Evolutionary conservation across 2,329 filamentous ascomycete species (phyloP).

Genomic region (Penicillium occitanis): DNA sequence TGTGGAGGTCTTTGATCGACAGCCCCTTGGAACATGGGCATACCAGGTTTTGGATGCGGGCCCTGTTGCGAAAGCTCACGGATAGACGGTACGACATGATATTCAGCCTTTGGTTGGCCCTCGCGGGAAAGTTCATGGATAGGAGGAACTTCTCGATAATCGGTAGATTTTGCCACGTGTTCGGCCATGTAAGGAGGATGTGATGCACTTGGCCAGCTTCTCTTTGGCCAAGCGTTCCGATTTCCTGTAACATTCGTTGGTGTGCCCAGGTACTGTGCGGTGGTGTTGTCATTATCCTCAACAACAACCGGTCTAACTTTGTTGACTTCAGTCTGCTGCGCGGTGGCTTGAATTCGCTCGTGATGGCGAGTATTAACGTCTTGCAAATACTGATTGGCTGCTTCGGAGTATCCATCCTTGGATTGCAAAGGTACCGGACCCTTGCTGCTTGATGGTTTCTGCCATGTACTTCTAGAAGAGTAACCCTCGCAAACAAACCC

Average conservation of each 20-base stretch:
- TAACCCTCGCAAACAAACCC: slow-evolving; percentile 92
- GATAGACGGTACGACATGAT: slow-evolving; percentile 43
- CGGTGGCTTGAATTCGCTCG: slow-evolving; percentile 37
- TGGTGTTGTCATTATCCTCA: slow-evolving; percentile 45
- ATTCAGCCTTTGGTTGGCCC: slow-evolving; percentile 40
- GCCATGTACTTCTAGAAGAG: slow-evolving; percentile 73
- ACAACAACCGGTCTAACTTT: slow-evolving; percentile 49
- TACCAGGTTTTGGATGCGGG: slow-evolving; percentile 36
- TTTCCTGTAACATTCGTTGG: slow-evolving; percentile 36
- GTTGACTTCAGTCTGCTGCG: slow-evolving; percentile 44
- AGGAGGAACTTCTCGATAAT: slow-evolving; percentile 42
- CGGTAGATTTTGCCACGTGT: slow-evolving; percentile 37
- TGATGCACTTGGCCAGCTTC: slow-evolving; percentile 37
- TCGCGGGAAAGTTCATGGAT: slow-evolving; percentile 43
- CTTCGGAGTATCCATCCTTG: slow-evolving; percentile 62
- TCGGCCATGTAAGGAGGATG: slow-evolving; percentile 42
- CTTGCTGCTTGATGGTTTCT: slow-evolving; percentile 71
- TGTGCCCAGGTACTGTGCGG: slow-evolving; percentile 43
- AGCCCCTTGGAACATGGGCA: slow-evolving; percentile 38
- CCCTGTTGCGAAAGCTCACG: slow-evolving; percentile 42
- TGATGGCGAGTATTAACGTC: slow-evolving; percentile 40
- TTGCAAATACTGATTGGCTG: slow-evolving; percentile 38
- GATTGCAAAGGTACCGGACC: slow-evolving; percentile 75
- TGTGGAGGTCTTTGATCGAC: slow-evolving; percentile 41
- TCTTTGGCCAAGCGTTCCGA: slow-evolving; percentile 44